phyloP scores from a whole-genome alignment of 768 basidiomycete species.

The Omphalotus guepiniiformis region DNA sequence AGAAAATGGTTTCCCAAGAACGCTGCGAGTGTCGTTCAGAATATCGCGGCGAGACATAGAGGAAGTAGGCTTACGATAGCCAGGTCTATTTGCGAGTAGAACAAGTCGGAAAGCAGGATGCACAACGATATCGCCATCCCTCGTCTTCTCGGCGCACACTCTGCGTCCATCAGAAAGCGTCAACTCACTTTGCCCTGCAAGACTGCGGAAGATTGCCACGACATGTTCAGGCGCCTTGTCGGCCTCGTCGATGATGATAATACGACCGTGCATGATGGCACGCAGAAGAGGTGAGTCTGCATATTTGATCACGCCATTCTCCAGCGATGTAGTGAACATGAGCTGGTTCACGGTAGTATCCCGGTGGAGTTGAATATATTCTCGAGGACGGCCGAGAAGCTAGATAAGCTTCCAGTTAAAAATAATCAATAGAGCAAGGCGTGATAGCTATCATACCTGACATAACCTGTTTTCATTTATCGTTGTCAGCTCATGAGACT shows the following conservation, averaged over 20 bases:
- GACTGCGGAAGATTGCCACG: constrained; percentile 65
- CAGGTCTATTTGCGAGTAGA: constrained; percentile 62
- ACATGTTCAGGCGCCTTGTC: constrained; percentile 75
- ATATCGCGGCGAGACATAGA: not conserved
- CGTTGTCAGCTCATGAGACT: not conserved
- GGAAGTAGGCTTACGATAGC: constrained; percentile 49
- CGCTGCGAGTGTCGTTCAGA: constrained; percentile 30
- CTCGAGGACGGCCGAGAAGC: constrained; percentile 57
- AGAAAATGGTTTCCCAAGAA: constrained; percentile 73
- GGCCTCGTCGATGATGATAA: constrained; percentile 70
- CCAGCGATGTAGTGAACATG: constrained; percentile 63
- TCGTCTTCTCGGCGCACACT: constrained; percentile 40
- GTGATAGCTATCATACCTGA: constrained; percentile 34
- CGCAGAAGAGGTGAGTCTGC: constrained; percentile 65
- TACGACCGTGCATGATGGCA: constrained; percentile 54
- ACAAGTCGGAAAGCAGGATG: constrained; percentile 63
- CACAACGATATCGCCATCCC: constrained; percentile 53
- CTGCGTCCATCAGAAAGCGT: constrained; percentile 60
- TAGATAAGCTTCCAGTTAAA: constrained; percentile 20
- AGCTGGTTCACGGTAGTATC: constrained; percentile 70
- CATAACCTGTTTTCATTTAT: constrained; percentile 37
- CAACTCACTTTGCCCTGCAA: constrained; percentile 62
- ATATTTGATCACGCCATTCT: constrained; percentile 53
- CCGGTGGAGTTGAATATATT: constrained; percentile 67
- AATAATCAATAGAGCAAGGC: not conserved